Conservation (phyloP, 2,329 filamentous ascomycete genomes). For the Hypoxylon sp. region DNA sequence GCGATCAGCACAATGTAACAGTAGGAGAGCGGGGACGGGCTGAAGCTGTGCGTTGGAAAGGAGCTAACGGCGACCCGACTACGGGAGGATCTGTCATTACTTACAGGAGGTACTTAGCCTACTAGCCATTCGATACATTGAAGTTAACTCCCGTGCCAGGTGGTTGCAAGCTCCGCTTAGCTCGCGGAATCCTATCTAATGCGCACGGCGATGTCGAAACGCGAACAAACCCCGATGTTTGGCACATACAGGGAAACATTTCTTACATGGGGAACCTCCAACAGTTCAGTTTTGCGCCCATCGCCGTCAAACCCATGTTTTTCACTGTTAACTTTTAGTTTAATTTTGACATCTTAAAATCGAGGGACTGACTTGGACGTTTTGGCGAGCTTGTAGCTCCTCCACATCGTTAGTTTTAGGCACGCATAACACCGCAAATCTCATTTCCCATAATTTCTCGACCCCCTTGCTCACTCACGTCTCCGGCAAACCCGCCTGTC, state of each 20-base stretch:
- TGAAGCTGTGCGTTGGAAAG: slow-evolving; percentile 35
- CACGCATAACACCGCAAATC: slow-evolving; percentile 40
- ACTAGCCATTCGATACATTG: slow-evolving; percentile 4
- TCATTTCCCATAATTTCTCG: slow-evolving; percentile 34
- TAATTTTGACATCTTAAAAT: not conserved
- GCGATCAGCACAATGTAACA: slow-evolving; percentile 40
- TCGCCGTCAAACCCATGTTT: not conserved
- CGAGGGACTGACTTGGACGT: not conserved
- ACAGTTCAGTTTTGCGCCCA: not conserved
- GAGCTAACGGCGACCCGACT: slow-evolving; percentile 41
- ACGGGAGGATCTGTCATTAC: slow-evolving; percentile 46
- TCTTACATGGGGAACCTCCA: slow-evolving; percentile 13
- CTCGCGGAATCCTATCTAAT: slow-evolving; percentile 42
- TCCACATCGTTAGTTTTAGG: slow-evolving; percentile 28
- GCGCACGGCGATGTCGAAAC: slow-evolving; percentile 34
- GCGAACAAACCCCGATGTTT: slow-evolving; percentile 18
- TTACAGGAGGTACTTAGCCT: slow-evolving; percentile 35
- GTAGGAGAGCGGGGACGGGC: slow-evolving; percentile 37
- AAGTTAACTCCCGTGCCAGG: slow-evolving; percentile 2
- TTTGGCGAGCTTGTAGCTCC: slow-evolving; percentile 17
- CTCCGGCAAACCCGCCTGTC: slow-evolving; percentile 44
- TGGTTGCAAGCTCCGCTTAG: slow-evolving; percentile 32
- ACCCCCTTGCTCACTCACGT: slow-evolving; percentile 37
- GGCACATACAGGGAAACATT: slow-evolving; percentile 2
- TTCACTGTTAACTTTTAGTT: not conserved